These are phyloP conservation scores for Ustilago nuda DNA, from an alignment of 1,284 basidiomycete genomes.

Conservation along the genomic window DNA sequence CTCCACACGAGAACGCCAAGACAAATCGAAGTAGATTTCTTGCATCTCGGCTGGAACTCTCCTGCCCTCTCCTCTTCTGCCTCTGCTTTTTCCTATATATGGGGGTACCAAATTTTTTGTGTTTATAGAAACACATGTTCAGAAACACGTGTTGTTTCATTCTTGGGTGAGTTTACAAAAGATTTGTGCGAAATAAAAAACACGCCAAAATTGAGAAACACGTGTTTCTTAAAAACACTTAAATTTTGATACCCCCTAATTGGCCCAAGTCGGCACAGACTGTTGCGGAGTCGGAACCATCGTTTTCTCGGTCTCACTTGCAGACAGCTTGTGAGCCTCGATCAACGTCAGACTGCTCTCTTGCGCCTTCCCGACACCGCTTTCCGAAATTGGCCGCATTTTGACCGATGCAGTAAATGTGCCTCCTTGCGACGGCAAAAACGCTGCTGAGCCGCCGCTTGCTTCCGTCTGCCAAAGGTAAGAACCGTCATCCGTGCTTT, in stretches of 20 bases:
- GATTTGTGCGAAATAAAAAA: too few species aligned
- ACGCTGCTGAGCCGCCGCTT: constrained; percentile 6
- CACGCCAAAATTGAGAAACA: too few species aligned
- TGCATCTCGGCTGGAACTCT: constrained; percentile 8
- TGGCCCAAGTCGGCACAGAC: too few species aligned
- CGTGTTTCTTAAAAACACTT: too few species aligned
- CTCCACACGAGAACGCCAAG: constrained; percentile 6
- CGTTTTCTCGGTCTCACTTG: background rate
- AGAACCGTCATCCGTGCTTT: constrained; percentile 1
- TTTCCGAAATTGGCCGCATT: background rate
- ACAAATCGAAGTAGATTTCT: constrained; percentile 12
- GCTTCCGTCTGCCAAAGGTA: constrained; percentile 1
- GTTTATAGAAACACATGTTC: too few species aligned
- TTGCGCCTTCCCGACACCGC: background rate
- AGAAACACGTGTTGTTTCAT: too few species aligned
- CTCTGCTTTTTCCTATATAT: background rate
- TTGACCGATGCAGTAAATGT: background rate
- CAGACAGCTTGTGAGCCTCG: background rate
- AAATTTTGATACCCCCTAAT: too few species aligned
- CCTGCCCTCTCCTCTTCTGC: background rate
- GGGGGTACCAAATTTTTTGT: too few species aligned
- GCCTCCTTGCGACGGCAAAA: background rate
- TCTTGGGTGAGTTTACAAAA: too few species aligned
- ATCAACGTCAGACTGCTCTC: background rate
- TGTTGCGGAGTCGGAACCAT: background rate